phyloP scores from a whole-genome alignment of 208 protist genomes.

The Strigomonas culicis region DNA sequence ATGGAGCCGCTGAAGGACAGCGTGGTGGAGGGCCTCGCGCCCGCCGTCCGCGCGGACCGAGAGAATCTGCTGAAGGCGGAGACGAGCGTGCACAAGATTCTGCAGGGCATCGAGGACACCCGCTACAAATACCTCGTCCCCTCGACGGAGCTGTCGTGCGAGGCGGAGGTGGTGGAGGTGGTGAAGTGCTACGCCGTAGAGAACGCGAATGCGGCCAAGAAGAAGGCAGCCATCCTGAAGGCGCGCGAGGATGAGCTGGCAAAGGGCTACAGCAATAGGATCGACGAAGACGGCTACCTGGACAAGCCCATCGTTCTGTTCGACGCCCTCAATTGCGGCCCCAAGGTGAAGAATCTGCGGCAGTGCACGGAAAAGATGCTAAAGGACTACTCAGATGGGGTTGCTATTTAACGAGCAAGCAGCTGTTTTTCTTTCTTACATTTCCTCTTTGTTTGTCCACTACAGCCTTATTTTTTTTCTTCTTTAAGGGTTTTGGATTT shows the following conservation, averaged over 20 bases:
- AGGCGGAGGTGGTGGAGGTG: constrained; percentile 51
- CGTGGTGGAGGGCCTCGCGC: constrained; percentile 32
- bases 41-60: constrained; percentile 48
- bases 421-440: neutral
- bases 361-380: constrained; percentile 40
- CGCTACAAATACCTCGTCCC: constrained; percentile 66
- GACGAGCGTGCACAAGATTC: constrained; percentile 47
- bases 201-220: constrained; percentile 20
- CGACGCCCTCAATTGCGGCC: constrained; percentile 52
- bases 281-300: constrained; percentile 2
- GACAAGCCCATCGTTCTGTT: constrained; percentile 18
- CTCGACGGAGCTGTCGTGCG: constrained; percentile 48
- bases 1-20: constrained; percentile 39
- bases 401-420: neutral
- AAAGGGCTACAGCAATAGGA: constrained; percentile 10
- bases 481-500: neutral
- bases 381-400: constrained; percentile 31
- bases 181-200: constrained; percentile 56
- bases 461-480: neutral
- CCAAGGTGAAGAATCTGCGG: constrained; percentile 33
- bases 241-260: constrained; percentile 12
- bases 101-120: constrained; percentile 74
- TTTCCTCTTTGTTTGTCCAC: constrained; percentile 1
- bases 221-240: constrained; percentile 1
- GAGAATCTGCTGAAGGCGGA: constrained; percentile 56